Evolutionary conservation across 495 filamentous ascomycete genomes (phyloP).

Genomic region (Trichoderma asperelloides): DNA sequence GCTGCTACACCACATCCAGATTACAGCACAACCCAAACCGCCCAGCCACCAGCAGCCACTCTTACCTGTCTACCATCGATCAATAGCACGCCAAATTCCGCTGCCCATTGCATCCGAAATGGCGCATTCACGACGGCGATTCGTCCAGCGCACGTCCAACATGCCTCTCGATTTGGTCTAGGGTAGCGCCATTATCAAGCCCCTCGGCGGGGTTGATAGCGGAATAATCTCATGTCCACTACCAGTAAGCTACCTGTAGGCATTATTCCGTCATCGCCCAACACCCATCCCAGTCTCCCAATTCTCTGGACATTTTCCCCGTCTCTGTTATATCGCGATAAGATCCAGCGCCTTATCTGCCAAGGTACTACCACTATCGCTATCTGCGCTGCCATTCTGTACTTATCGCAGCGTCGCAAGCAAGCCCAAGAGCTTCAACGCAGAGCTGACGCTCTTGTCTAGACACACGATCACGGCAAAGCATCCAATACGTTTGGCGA

Average conservation of each 20-base stretch:
- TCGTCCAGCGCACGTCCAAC: too few species aligned
- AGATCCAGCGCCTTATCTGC: background rate
- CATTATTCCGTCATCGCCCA: conserved; percentile 2
- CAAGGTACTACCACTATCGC: background rate
- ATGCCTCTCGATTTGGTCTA: background rate
- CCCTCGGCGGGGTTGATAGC: conserved; percentile 3
- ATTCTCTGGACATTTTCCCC: background rate
- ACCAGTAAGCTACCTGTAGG: background rate
- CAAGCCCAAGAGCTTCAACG: background rate
- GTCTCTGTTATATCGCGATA: background rate
- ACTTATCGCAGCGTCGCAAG: background rate
- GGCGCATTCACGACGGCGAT: too few species aligned
- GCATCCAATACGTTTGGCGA: background rate
- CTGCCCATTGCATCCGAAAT: background rate
- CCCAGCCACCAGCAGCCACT: background rate
- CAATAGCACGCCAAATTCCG: background rate
- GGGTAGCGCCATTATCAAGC: background rate
- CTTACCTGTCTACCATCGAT: background rate
- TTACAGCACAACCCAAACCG: background rate
- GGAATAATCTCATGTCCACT: too few species aligned
- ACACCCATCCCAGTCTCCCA: background rate
- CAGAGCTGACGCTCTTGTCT: background rate
- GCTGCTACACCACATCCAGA: background rate
- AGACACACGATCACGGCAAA: background rate
- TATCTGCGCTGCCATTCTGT: background rate